Base-by-base conservation (phyloP, 345 rosid genomes). In the Gossypium stocksii region DNA sequence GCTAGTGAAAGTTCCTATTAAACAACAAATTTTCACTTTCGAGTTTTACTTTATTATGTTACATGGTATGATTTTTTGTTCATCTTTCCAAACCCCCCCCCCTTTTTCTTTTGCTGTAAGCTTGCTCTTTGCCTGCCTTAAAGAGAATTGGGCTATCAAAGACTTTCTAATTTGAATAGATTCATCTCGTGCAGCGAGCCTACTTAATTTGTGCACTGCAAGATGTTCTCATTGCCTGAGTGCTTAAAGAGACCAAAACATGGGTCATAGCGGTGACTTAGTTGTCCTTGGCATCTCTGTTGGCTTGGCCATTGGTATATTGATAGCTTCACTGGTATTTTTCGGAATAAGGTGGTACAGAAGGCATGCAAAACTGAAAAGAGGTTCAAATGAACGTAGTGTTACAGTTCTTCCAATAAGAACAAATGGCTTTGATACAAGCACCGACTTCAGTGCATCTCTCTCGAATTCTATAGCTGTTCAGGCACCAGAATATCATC, bases 231-330 rank as follows among this genome's bases (percentile, higher is more conserved):
- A 74, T 46, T 51, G 62, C 66, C 73, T 69, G 77, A 78, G 67
- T 71, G 74, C 71, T 77, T 76, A 76, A 80, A 77, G 74, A 79
- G 66, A 83, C 86, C 74, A 65, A 75, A 88, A 69, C 77, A 94
- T 94, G 99, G 79, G 59, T 77, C 76, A 43, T 59, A 66, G 74
- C 74, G 65, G 78, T 77, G 87, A 79, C 82, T 84, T 92, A 64
- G 86, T 94, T 49, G 77, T 81, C 63, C 80, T 93, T 67, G 93
- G 96, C 57, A 73, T 89, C 73, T 89, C 90, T 20, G 97, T 78
- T 60, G 94, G 98, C 70, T 80, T 91, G 80, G 91, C 93, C 66
- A 83, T 93, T 67, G 97, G 96, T 70, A 69, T 93, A 76, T 79
- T 89, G 84, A 81, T 95, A 70, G 99, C 99, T 80, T n/a, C 74